Evolutionary conservation across 495 filamentous ascomycete species (phyloP).

Genomic region (Daldinia vernicosa): DNA sequence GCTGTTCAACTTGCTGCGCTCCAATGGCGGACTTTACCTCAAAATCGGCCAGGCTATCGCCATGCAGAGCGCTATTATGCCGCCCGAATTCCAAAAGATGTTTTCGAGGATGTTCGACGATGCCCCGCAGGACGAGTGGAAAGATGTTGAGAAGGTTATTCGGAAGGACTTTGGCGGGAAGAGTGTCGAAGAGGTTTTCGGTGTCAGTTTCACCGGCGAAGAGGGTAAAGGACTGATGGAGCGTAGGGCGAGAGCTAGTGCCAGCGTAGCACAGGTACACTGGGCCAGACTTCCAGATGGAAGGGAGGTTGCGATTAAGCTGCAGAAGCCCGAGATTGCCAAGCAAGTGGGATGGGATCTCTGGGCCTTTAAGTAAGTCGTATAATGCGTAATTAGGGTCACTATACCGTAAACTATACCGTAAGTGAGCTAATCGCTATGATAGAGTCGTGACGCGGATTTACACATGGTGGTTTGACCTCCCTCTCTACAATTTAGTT

Average conservation of each 20-base stretch:
- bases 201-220: slow-evolving; percentile 77
- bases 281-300: slow-evolving; percentile 88
- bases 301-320: slow-evolving; percentile 90
- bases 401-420: background rate
- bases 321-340: slow-evolving; percentile 94
- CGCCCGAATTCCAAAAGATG: slow-evolving; percentile 94
- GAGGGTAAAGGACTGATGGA: slow-evolving; percentile 82
- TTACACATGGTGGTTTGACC: slow-evolving; percentile 83
- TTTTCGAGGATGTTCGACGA: slow-evolving; percentile 98
- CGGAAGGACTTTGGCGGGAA: slow-evolving; percentile 85
- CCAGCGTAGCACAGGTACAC: slow-evolving; percentile 95
- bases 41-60: slow-evolving; percentile 99
- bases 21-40: slow-evolving; percentile 92
- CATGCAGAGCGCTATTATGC: slow-evolving; percentile 94
- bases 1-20: slow-evolving; percentile 77
- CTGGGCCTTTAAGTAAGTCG: slow-evolving; percentile 86
- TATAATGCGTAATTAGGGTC: background rate
- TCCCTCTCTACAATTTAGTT: slow-evolving; percentile 87
- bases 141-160: slow-evolving; percentile 86
- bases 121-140: slow-evolving; percentile 93
- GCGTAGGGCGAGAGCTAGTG: slow-evolving; percentile 82
- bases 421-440: background rate
- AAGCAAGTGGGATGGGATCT: slow-evolving; percentile 92
- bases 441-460: slow-evolving; percentile 74
- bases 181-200: slow-evolving; percentile 87